phyloP scores from a whole-genome alignment of 768 basidiomycete species.

The Lactarius sp. region DNA sequence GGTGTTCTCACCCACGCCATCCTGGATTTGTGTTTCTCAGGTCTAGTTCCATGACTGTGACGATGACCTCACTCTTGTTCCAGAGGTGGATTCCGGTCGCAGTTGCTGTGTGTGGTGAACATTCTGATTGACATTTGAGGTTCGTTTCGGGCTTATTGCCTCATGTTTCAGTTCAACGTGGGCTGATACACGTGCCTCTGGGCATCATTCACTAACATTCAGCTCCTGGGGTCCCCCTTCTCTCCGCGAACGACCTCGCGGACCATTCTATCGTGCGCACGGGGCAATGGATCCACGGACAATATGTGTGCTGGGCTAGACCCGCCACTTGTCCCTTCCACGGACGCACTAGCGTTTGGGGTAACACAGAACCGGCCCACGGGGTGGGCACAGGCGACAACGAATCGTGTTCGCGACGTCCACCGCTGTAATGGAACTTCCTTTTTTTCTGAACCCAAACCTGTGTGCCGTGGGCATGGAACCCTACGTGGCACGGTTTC shows the following conservation, averaged over 20 bases:
- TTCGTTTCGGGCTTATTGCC: slow-evolving; percentile 3
- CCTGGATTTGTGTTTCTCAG: neutral
- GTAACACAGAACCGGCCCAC: neutral
- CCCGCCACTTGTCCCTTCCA: neutral
- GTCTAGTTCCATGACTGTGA: neutral
- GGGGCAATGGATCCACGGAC: slow-evolving; percentile 35
- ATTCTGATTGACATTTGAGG: neutral
- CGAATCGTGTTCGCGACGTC: neutral
- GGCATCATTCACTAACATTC: slow-evolving; percentile 40
- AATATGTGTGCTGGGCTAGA: slow-evolving; percentile 26
- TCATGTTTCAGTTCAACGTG: slow-evolving; percentile 11
- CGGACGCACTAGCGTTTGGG: neutral
- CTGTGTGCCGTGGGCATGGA: neutral
- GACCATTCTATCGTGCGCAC: slow-evolving; percentile 44
- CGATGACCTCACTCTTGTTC: neutral
- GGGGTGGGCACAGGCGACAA: neutral
- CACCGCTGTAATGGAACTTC: neutral
- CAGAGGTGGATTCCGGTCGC: neutral
- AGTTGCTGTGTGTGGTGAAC: neutral
- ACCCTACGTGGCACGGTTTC: neutral
- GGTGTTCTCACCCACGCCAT: neutral
- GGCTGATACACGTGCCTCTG: slow-evolving; percentile 22
- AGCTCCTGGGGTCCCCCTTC: slow-evolving; percentile 34
- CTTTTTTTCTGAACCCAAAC: neutral
- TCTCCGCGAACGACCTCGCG: slow-evolving; percentile 37